Base-by-base conservation (phyloP, 2,329 filamentous ascomycete genomes). In the Colletotrichum chrysophilum region DNA sequence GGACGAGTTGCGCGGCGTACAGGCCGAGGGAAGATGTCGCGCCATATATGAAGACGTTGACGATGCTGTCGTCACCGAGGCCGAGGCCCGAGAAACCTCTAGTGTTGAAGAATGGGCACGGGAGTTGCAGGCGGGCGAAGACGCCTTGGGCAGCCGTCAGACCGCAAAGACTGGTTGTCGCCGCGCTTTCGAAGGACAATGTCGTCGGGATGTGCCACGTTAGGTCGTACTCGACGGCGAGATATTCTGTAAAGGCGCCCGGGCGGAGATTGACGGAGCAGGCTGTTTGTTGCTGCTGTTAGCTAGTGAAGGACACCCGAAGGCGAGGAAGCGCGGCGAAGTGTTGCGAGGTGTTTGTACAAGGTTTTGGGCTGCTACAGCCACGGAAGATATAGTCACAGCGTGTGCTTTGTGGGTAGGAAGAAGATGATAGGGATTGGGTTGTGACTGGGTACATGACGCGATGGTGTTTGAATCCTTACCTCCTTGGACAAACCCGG, bases 241-340 rank as follows among this genome's bases (percentile, higher is more conserved):
- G 72, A 64, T 84, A 87, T 69, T 89, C 86, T 2, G 87, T 83
- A 77, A 89, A 89, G 0, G 86, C 86, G 8, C 87, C 87, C 0
- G 86, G 85, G 0, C 85, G 82, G 6, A 85, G 81, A 66, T 88
- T 88, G 8, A 81, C 79, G 14, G 83, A 85, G 70, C 83, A 85
- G 2, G 86, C 86, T 81, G 21, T 24, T 24, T 24, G 21, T 24
- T 24, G 21, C 21, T 24, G 21, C 21, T 24, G 21, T 24, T 24
- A 24, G 21, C 21, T 24, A 24, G 21, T 24, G 21, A 24, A 24
- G 21, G 21, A 24, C 21, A 24, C 21, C 21, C 21, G 21, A 24
- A 24, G 21, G 21, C 21, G 21, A 24, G 21, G 21, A 24, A 24
- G 21, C 21, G 21, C 21, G 21, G 21, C 21, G 21, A 24, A 24